A percentile compares a stretch with the other conserved stretches of the same genome.
Evolutionary conservation across 2,329 filamentous ascomycete species (phyloP).

Genomic region (Talaromyces sp.): DNA sequence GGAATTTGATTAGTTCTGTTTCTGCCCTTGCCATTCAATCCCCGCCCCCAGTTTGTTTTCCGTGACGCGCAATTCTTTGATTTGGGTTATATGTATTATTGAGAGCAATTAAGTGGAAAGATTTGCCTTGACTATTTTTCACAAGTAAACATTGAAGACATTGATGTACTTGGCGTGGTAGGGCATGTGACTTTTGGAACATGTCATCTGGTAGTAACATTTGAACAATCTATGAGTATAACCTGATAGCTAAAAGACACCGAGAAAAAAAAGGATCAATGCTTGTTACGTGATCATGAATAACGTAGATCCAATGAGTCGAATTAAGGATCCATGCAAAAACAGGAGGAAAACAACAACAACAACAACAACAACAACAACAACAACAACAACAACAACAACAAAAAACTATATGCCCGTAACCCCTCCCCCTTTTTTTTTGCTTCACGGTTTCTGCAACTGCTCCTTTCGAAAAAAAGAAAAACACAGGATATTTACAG

Average conservation of each 20-base stretch:
- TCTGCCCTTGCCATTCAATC: background rate
- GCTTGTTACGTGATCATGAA: background rate
- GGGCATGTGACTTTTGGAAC: background rate
- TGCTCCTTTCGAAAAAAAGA: conserved; percentile 36
- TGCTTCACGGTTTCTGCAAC: conserved; percentile 17
- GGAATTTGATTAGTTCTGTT: background rate
- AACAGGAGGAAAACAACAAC: background rate
- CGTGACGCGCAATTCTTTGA: background rate
- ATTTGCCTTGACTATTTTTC: background rate
- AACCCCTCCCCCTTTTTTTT: background rate
- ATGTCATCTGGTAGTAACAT: background rate
- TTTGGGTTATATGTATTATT: conserved; percentile 9
- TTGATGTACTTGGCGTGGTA: background rate
- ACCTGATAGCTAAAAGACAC: background rate
- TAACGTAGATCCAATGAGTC: background rate
- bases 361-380: background rate
- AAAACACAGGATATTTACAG: conserved; percentile 53
- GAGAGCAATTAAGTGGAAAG: background rate
- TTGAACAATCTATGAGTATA: background rate
- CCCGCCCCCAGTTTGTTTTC: background rate
- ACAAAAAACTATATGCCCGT: background rate
- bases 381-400: background rate
- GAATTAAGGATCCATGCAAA: background rate
- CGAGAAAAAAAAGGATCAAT: background rate
- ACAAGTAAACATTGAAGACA: no score